Evolutionary conservation across 1,139 yeast genomes (phyloP).

Genomic region (Nakaseomyces bracarensis): DNA sequence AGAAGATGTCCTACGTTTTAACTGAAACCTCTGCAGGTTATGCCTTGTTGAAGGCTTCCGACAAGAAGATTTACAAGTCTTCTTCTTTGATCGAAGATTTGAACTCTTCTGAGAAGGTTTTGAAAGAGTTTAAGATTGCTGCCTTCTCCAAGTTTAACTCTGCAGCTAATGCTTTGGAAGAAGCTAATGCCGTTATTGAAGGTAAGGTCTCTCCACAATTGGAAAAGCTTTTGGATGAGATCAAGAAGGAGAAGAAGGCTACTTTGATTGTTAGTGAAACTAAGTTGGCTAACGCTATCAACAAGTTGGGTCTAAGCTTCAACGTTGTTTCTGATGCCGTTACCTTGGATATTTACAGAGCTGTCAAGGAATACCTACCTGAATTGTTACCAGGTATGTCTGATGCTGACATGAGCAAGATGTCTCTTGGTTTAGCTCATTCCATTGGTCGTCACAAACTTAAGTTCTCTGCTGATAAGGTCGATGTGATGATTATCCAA

Average conservation of each 20-base stretch:
- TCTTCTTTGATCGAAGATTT: slow-evolving; percentile 66
- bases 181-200: slow-evolving; percentile 83
- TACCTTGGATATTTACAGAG: slow-evolving; percentile 87
- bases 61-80: slow-evolving; percentile 91
- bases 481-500: slow-evolving; percentile 97
- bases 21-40: slow-evolving; percentile 99
- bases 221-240: slow-evolving; percentile 64
- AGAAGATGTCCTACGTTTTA: slow-evolving; percentile 78
- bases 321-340: slow-evolving; percentile 92
- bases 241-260: slow-evolving; percentile 82
- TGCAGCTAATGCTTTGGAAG: slow-evolving; percentile 94
- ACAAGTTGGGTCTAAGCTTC: slow-evolving; percentile 83
- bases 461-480: slow-evolving; percentile 95
- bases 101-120: slow-evolving; percentile 74
- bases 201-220: slow-evolving; percentile 88
- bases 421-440: slow-evolving; percentile 96
- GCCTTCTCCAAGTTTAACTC: slow-evolving; percentile 90
- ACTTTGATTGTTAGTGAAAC: slow-evolving; percentile 90
- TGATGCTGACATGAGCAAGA: slow-evolving; percentile 76
- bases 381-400: slow-evolving; percentile 89
- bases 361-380: slow-evolving; percentile 88
- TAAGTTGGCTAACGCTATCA: slow-evolving; percentile 91
- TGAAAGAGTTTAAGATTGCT: slow-evolving; percentile 74
- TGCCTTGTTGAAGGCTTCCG: slow-evolving; percentile 93
- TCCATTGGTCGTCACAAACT: slow-evolving; percentile 96